phyloP scores from a whole-genome alignment of 1,284 basidiomycete genomes.

The Rhodotorula sp. region DNA sequence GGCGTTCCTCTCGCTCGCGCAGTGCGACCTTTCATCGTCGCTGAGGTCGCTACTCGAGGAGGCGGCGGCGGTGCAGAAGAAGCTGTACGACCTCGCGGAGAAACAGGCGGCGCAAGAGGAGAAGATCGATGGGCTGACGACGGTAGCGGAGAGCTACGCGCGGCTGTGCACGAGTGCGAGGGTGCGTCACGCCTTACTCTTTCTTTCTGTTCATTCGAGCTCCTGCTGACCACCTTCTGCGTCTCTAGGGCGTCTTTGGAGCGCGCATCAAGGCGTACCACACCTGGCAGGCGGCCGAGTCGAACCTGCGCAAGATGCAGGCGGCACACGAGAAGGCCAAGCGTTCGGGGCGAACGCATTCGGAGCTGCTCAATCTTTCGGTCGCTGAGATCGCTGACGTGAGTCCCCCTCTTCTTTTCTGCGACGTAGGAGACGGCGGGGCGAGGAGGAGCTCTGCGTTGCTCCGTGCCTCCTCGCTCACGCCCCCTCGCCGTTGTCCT shows the following conservation, averaged over 20 bases:
- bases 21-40: slow-evolving; percentile 49
- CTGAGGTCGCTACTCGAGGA: slow-evolving; percentile 51
- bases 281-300: slow-evolving; percentile 75
- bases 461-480: background rate
- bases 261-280: slow-evolving; percentile 81
- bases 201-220: background rate
- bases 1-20: slow-evolving; percentile 48
- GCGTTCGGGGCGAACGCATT: slow-evolving; percentile 66
- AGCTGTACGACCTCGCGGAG: slow-evolving; percentile 38
- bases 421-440: background rate
- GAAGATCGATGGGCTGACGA: slow-evolving; percentile 36
- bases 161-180: slow-evolving; percentile 86
- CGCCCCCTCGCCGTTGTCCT: background rate
- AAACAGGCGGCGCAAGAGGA: slow-evolving; percentile 41
- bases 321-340: slow-evolving; percentile 78
- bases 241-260: slow-evolving; percentile 71
- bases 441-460: background rate
- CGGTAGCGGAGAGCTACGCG: slow-evolving; percentile 82
- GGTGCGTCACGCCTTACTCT: slow-evolving; percentile 56
- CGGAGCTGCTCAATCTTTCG: slow-evolving; percentile 67
- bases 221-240: no score
- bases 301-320: slow-evolving; percentile 70
- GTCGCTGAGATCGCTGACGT: slow-evolving; percentile 78
- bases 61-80: slow-evolving; percentile 49
- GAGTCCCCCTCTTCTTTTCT: background rate